Evolutionary conservation across 2,329 filamentous ascomycete genomes (phyloP), one percentile per base, ranked within the genome.

Genomic region (Bipolaris oryzae): DNA sequence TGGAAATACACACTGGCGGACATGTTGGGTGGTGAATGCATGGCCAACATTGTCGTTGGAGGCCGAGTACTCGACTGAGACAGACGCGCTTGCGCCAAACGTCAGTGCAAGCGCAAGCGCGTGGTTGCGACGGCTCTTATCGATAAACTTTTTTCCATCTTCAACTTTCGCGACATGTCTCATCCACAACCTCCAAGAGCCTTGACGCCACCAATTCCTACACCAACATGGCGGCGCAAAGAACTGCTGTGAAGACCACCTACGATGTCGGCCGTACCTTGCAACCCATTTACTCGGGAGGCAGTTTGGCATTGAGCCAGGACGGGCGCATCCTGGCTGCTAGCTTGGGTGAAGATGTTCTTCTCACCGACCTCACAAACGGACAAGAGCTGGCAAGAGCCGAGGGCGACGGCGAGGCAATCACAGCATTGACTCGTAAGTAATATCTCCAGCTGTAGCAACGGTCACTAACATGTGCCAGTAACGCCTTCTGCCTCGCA

Each of bases 231-330:
- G 58, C 60, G 81, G 79, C 81, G 66, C 84, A 84, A 70, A 83
- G 84, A 75, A 77, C 83, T 59, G 80, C 79, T 38, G 76, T 83
- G 67, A 96, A 92, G 82, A 97, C 92, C 55, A 96, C 94, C 3
- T 99, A 97, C 76, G 91, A 96, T 72, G 86, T 89, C 56, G 85
- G 85, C 63, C 87, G 89, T 70, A 90, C 92, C 45, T 90, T 99
- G 53, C 90, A 92, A 68, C 95, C 95, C 18, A 94, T 98, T 47
- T 97, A 95, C 74, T 96, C 94, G 1, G 95, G 95, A 52, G 95
- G 95, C 41, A 89, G 90, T 63, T 87, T 96, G 57, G 87, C 91
- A 28, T 84, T 98, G 59, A 92, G 94, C 80, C 85, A 88, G 75
- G 86, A 87, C 78, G 92, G 92, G 49, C 86, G 86, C 68, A 86